These are phyloP conservation scores for Dovyalis caffra DNA, from an alignment of 345 rosid species.

Conservation along the genomic window DNA sequence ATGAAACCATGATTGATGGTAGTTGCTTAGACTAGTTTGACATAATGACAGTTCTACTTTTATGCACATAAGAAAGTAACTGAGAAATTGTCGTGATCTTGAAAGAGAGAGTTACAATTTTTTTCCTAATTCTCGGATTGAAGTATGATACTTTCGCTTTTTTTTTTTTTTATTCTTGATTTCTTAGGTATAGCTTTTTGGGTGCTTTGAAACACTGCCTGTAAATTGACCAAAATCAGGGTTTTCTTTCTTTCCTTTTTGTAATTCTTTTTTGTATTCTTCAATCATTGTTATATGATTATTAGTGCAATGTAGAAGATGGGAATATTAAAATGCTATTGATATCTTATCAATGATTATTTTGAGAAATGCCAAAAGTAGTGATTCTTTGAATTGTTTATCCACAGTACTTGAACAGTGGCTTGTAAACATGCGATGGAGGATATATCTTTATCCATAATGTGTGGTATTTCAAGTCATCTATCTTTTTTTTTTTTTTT, in stretches of 20 bases:
- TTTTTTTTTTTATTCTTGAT: neutral
- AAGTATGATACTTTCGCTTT: neutral
- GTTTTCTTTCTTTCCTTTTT: neutral
- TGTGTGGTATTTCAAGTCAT: conserved; percentile 5
- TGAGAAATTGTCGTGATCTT: neutral
- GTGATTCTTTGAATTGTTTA: neutral
- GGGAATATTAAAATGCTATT: neutral
- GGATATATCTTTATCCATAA: conserved; percentile 1
- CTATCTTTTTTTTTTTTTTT: conserved; percentile 17
- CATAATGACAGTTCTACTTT: neutral
- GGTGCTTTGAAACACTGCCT: conserved; percentile 5
- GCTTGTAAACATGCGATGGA: neutral
- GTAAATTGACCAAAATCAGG: neutral
- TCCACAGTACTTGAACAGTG: neutral
- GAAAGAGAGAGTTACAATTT: neutral
- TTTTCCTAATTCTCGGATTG: neutral
- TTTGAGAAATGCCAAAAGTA: neutral
- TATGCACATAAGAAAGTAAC: neutral
- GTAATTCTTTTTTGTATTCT: neutral
- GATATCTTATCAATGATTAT: neutral
- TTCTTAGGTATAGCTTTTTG: neutral
- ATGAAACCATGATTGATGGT: neutral
- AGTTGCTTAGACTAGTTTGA: conserved; percentile 1
- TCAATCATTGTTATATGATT: neutral
- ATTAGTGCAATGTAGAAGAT: neutral